Conservation (phyloP, 805 yeast genomes). For the Ogataea saltuana region DNA sequence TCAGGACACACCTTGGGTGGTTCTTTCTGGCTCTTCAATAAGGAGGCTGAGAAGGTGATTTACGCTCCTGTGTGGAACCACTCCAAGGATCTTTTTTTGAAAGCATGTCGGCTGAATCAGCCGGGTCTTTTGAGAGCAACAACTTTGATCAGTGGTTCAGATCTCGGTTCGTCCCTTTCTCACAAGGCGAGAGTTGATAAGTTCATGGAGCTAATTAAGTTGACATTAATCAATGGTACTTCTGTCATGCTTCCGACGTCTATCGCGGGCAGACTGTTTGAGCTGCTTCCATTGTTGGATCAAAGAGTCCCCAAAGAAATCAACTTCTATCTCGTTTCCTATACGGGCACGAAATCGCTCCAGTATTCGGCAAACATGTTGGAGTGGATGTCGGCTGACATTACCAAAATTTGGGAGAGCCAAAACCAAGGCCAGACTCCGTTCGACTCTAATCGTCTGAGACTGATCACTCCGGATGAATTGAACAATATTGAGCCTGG, state of each 20-base stretch:
- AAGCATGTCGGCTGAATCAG: conserved; percentile 61
- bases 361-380: conserved; percentile 85
- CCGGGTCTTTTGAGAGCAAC: conserved; percentile 74
- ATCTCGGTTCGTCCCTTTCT: conserved; percentile 62
- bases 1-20: conserved; percentile 96
- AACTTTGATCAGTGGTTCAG: conserved; percentile 73
- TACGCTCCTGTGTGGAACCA: conserved; percentile 96
- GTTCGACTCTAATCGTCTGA: conserved; percentile 62
- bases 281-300: conserved; percentile 51
- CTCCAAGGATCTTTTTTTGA: conserved; percentile 80
- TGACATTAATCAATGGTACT: conserved; percentile 72
- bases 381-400: conserved; percentile 93
- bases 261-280: conserved; percentile 78
- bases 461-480: conserved; percentile 58
- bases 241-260: conserved; percentile 83
- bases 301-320: conserved; percentile 34
- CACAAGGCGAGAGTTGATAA: conserved; percentile 64
- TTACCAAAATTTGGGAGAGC: conserved; percentile 85
- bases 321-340: conserved; percentile 76
- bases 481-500: conserved; percentile 51
- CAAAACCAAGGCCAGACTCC: conserved; percentile 70
- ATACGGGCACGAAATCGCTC: conserved; percentile 74
- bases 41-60: conserved; percentile 75
- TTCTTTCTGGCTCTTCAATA: conserved; percentile 77
- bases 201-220: conserved; percentile 61